A percentile compares a stretch with the other conserved stretches of the same genome.
Conservation (phyloP, 1,284 basidiomycete genomes). For the Somion occarium region DNA sequence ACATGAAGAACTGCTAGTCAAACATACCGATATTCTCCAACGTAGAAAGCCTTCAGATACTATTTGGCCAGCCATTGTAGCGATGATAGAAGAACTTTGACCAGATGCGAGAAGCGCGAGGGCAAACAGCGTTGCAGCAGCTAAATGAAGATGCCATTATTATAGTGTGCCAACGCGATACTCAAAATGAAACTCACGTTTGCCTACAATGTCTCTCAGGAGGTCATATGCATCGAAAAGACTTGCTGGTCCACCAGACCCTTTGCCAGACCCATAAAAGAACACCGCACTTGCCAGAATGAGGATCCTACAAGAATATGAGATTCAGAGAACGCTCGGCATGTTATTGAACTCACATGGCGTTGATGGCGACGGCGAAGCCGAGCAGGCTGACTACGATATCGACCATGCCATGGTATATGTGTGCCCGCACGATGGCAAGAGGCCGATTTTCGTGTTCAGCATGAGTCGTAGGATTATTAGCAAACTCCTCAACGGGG, state of each 20-base stretch:
- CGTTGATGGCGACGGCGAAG: conserved; percentile 86
- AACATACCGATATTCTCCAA: conserved; percentile 79
- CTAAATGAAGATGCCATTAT: conserved; percentile 32
- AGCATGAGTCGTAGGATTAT: conserved; percentile 21
- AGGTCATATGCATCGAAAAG: conserved; percentile 81
- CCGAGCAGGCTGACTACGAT: conserved; percentile 66
- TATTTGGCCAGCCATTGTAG: conserved; percentile 89
- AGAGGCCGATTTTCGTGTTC: conserved; percentile 61
- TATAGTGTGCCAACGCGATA: not conserved
- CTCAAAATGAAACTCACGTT: conserved; percentile 37
- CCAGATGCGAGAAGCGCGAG: conserved; percentile 83
- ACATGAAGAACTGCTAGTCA: not conserved
- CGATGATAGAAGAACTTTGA: conserved; percentile 90
- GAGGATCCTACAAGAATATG: conserved; percentile 51
- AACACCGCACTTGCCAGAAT: conserved; percentile 72
- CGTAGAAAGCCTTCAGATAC: conserved; percentile 92
- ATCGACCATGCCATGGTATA: conserved; percentile 74
- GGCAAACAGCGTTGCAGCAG: conserved; percentile 81
- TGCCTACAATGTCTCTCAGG: conserved; percentile 62
- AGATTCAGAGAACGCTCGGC: conserved; percentile 1
- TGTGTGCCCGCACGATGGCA: conserved; percentile 68
- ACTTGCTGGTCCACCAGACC: conserved; percentile 52
- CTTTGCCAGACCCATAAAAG: conserved; percentile 47
- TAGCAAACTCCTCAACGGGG: conserved; percentile 13
- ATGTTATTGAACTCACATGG: conserved; percentile 42